Conservation (phyloP, 2,329 filamentous ascomycete species). For the Raffaelea deltoideospora region DNA sequence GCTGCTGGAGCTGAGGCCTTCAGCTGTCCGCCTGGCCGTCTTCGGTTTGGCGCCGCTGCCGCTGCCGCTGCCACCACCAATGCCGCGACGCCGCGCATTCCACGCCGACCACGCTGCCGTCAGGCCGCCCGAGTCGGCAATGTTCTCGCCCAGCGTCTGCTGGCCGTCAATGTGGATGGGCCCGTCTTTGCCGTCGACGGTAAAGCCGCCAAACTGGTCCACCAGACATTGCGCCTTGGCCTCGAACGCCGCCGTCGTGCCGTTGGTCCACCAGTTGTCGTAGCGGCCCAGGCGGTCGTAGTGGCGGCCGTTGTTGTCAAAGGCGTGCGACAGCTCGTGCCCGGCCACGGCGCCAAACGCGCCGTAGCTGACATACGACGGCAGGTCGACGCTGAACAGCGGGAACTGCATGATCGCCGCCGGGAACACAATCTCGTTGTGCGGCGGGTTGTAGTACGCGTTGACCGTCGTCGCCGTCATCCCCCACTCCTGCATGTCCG, state of each 20-base stretch:
- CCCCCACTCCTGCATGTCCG: constrained; percentile 43
- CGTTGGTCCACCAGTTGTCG: constrained; percentile 51
- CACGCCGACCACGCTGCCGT: constrained; percentile 49
- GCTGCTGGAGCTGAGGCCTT: too few species aligned
- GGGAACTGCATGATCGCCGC: constrained; percentile 57
- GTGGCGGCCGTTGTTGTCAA: constrained; percentile 49
- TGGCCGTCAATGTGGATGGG: constrained; percentile 47
- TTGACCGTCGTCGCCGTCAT: constrained; percentile 49
- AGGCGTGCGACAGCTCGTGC: constrained; percentile 56
- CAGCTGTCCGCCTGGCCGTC: too few species aligned
- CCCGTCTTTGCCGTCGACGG: constrained; percentile 38
- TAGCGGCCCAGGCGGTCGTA: constrained; percentile 51
- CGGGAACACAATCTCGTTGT: constrained; percentile 56
- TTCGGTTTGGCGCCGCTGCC: too few species aligned
- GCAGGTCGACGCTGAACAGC: constrained; percentile 46
- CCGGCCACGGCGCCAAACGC: constrained; percentile 52
- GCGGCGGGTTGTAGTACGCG: constrained; percentile 47
- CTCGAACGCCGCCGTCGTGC: constrained; percentile 41
- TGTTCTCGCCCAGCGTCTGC: constrained; percentile 53
- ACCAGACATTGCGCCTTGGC: constrained; percentile 49
- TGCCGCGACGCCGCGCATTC: constrained; percentile 36
- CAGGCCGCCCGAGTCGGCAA: constrained; percentile 55
- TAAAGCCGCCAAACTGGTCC: constrained; percentile 49
- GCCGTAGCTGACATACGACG: constrained; percentile 53
- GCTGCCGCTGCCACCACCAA: too few species aligned